phyloP scores from a whole-genome alignment of 306 rosid species.

The Cyclanthera cordifolia region DNA sequence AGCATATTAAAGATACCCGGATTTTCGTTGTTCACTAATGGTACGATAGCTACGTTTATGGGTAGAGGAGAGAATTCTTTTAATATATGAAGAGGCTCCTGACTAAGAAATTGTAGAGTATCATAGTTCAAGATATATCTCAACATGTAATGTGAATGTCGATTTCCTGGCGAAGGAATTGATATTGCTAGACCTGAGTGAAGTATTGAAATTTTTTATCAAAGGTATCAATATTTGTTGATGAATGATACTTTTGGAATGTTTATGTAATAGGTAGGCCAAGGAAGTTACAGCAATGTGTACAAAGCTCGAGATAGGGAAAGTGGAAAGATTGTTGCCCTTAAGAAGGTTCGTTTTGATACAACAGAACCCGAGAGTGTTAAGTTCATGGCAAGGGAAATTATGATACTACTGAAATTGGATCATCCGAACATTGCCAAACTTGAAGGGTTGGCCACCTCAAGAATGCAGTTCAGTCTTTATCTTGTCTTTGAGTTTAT shows the following conservation, averaged over 20 bases:
- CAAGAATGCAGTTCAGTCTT: conserved; percentile 82
- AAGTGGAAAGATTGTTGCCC: conserved; percentile 63
- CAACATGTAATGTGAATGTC: background rate
- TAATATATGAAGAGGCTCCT: no score
- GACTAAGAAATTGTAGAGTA: no score
- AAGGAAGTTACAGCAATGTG: conserved; percentile 96
- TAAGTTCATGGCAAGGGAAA: conserved; percentile 90
- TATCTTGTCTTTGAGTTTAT: conserved; percentile 88
- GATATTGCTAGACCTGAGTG: background rate
- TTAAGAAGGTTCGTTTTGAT: conserved; percentile 76
- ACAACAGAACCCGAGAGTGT: conserved; percentile 77
- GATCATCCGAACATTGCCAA: conserved; percentile 80
- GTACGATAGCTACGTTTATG: no score
- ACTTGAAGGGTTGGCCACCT: conserved; percentile 83
- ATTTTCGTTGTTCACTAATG: no score
- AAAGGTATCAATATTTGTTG: background rate
- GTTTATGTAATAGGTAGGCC: conserved; percentile 60
- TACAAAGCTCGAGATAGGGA: conserved; percentile 79
- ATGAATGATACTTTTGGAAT: background rate
- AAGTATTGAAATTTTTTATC: background rate
- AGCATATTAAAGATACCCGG: no score
- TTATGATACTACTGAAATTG: conserved; percentile 51
- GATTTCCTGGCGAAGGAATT: background rate
- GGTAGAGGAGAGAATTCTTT: no score
- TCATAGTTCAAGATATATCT: background rate